Evolutionary conservation across 2,329 filamentous ascomycete genomes (phyloP).

Genomic region (Thielaviopsis populi): DNA sequence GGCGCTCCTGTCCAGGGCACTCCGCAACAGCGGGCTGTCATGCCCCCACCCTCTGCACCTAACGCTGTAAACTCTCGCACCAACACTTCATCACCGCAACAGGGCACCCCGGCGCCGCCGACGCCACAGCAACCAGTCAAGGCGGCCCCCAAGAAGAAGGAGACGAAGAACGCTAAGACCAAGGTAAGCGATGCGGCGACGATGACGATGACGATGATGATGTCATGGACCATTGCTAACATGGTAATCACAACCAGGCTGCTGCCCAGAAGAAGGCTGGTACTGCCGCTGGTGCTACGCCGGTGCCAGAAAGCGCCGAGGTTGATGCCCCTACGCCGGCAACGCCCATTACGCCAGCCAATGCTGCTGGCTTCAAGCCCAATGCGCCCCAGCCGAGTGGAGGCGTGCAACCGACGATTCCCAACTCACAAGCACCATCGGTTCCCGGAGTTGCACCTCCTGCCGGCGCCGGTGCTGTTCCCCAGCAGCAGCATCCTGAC

Average conservation of each 20-base stretch:
- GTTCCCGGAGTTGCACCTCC: constrained; percentile 26
- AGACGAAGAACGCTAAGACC: constrained; percentile 45
- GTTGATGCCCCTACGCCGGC: constrained; percentile 45
- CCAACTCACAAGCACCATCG: constrained; percentile 23
- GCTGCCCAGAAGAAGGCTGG: constrained; percentile 49
- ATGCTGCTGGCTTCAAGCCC: constrained; percentile 34
- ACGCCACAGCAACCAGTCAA: constrained; percentile 63
- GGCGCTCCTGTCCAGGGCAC: constrained; percentile 46
- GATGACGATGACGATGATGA: too few species aligned
- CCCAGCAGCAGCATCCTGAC: constrained; percentile 34
- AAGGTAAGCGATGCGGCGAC: constrained; percentile 48
- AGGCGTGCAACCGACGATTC: constrained; percentile 7
- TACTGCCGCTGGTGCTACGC: constrained; percentile 37
- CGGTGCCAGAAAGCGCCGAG: constrained; percentile 42
- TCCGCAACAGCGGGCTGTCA: constrained; percentile 51
- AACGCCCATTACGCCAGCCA: constrained; percentile 48
- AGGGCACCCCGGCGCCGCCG: constrained; percentile 49
- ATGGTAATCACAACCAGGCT: constrained; percentile 26
- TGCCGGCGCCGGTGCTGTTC: constrained; percentile 30
- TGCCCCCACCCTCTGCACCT: constrained; percentile 52
- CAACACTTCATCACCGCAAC: constrained; percentile 46
- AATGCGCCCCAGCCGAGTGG: constrained; percentile 24
- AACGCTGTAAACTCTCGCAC: constrained; percentile 37
- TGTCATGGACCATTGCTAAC: constrained; percentile 14
- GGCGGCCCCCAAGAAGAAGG: constrained; percentile 64